These are phyloP conservation scores for Gaertneriomyces semiglobifer DNA, from an alignment of 192 early-diverging fungal species.

Conservation along the genomic window DNA sequence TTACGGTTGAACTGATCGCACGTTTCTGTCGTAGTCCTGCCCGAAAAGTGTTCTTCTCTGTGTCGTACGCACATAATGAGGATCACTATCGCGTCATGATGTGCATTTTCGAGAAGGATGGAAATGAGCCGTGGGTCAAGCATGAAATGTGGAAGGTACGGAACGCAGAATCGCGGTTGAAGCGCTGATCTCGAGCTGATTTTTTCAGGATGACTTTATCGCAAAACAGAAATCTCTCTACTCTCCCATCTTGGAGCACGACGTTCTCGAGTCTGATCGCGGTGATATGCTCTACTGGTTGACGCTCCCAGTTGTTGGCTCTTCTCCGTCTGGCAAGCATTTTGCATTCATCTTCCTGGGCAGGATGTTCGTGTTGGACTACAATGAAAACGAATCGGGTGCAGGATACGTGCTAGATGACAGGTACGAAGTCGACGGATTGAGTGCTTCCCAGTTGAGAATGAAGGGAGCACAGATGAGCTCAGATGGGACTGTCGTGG, in stretches of 20 bases:
- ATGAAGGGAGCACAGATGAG: slow-evolving; percentile 12
- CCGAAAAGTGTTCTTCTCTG: slow-evolving; percentile 5
- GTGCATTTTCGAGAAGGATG: slow-evolving; percentile 17
- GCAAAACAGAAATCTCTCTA: slow-evolving; percentile 1
- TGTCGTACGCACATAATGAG: neutral
- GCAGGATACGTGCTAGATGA: slow-evolving; percentile 24
- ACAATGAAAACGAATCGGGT: neutral
- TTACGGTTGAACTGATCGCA: too few species aligned
- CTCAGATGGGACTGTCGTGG: slow-evolving; percentile 9
- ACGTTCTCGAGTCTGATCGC: slow-evolving; percentile 12
- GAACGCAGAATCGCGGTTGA: too few species aligned
- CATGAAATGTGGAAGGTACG: slow-evolving; percentile 20
- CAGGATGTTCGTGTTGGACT: slow-evolving; percentile 22
- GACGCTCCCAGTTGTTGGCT: slow-evolving; percentile 16
- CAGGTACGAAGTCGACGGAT: neutral
- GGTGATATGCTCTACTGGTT: slow-evolving; percentile 14
- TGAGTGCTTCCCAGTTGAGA: neutral
- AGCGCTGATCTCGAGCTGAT: too few species aligned
- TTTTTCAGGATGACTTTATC: neutral
- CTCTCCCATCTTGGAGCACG: slow-evolving; percentile 21
- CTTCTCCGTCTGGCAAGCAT: neutral
- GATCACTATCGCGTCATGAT: slow-evolving; percentile 15
- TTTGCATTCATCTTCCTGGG: slow-evolving; percentile 20
- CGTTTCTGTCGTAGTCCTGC: too few species aligned
- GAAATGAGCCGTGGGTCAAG: slow-evolving; percentile 12